Conservation (phyloP, 306 rosid genomes). For the Castanospermum australe region DNA sequence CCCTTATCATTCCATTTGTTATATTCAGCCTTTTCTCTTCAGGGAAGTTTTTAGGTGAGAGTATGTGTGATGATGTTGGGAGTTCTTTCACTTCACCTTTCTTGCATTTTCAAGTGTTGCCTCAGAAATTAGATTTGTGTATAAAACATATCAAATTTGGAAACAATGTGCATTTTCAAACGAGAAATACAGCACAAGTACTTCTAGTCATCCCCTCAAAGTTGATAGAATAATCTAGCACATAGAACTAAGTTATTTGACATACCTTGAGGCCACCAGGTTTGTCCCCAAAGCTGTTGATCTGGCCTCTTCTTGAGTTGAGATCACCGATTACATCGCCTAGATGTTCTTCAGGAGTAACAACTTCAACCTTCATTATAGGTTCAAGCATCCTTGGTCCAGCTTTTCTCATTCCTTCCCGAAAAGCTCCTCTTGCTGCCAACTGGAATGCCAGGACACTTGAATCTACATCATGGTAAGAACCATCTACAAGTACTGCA, state of each 20-base stretch:
- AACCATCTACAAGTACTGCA: conserved; percentile 76
- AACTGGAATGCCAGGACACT: conserved; percentile 95
- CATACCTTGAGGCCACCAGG: conserved; percentile 98
- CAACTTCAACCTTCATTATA: conserved; percentile 91
- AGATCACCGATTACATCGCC: conserved; percentile 98
- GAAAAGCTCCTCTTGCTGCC: conserved; percentile 96
- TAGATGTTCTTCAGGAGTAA: conserved; percentile 93
- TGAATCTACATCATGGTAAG: conserved; percentile 96
- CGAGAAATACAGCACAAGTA: not conserved
- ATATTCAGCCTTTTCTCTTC: not conserved
- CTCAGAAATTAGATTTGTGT: not conserved
- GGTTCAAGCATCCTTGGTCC: conserved; percentile 96
- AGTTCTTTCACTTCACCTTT: not conserved
- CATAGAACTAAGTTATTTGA: not conserved
- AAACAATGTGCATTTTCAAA: not conserved
- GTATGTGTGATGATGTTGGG: not conserved
- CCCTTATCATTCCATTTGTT: not conserved
- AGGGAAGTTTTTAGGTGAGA: not conserved
- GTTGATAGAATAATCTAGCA: not conserved
- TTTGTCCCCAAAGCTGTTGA: conserved; percentile 90
- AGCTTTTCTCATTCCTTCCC: conserved; percentile 83
- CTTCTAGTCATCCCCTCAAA: conserved; percentile 10
- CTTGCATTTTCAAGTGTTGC: conserved; percentile 6
- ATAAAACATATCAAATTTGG: not conserved
- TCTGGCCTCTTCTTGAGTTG: conserved; percentile 97